Conservation (phyloP, 2,329 filamentous ascomycete genomes). For the Ceratocystis lukuohia region DNA sequence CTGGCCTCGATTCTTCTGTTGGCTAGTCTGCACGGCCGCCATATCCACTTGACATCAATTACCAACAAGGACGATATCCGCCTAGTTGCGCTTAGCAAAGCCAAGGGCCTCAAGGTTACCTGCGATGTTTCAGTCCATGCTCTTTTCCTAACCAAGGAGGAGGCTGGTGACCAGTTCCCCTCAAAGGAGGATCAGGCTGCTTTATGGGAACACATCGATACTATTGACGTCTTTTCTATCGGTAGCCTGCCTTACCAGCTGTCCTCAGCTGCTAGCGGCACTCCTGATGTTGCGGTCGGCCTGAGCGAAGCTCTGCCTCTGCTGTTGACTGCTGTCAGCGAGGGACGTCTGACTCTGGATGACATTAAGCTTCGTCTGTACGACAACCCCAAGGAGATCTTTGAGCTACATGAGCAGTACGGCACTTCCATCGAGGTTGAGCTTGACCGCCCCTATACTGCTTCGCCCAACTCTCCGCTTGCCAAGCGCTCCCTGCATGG, state of each 20-base stretch:
- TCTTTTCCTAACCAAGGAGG: conserved; percentile 58
- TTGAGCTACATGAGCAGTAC: conserved; percentile 69
- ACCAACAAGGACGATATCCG: conserved; percentile 70
- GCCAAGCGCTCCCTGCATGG: conserved; percentile 54
- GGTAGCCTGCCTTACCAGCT: conserved; percentile 66
- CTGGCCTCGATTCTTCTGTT: conserved; percentile 67
- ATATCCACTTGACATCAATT: conserved; percentile 67
- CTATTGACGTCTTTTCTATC: conserved; percentile 67
- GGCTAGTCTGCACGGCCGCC: conserved; percentile 63
- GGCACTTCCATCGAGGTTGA: conserved; percentile 62
- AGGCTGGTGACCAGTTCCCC: conserved; percentile 53
- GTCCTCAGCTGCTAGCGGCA: conserved; percentile 32
- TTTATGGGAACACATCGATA: conserved; percentile 58
- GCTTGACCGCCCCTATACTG: conserved; percentile 45
- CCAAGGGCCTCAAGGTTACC: conserved; percentile 68
- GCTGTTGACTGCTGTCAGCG: conserved; percentile 60
- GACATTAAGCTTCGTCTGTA: conserved; percentile 59
- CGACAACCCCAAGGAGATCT: conserved; percentile 68
- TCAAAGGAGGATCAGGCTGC: conserved; percentile 55
- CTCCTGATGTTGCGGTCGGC: conserved; percentile 47
- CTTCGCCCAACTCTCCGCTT: conserved; percentile 45
- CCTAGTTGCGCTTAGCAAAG: conserved; percentile 63
- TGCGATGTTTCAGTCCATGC: conserved; percentile 74
- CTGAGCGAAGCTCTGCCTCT: conserved; percentile 62
- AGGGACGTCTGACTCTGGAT: conserved; percentile 59